phyloP scores from a whole-genome alignment of 805 yeast species.

The Pichia occidentalis region DNA sequence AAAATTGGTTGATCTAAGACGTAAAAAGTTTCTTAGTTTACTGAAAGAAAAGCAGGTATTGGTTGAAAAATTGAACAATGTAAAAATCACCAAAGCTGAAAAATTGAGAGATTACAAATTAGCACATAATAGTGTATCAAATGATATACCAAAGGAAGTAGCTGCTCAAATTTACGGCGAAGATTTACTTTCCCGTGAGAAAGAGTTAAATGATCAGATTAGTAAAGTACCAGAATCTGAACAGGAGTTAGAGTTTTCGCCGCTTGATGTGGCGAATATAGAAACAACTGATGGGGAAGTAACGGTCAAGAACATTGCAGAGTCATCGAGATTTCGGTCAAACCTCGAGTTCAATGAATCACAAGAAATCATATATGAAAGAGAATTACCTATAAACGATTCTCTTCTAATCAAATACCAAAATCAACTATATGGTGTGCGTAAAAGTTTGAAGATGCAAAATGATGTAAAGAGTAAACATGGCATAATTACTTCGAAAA shows the following conservation, averaged over 20 bases:
- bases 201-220: constrained; percentile 11
- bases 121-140: background rate
- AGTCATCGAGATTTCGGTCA: constrained; percentile 1
- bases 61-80: constrained; percentile 3
- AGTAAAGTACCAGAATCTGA: constrained; percentile 9
- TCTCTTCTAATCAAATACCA: constrained; percentile 34
- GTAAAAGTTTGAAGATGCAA: constrained; percentile 22
- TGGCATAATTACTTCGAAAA: constrained; percentile 31
- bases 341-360: constrained; percentile 8
- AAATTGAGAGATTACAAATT: constrained; percentile 2
- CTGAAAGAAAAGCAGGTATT: background rate
- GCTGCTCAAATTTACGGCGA: constrained; percentile 5
- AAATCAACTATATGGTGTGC: constrained; percentile 21
- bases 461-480: constrained; percentile 23
- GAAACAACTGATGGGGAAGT: constrained; percentile 6
- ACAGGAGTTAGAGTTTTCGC: constrained; percentile 4
- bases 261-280: background rate
- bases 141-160: constrained; percentile 2
- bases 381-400: constrained; percentile 29
- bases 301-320: constrained; percentile 1
- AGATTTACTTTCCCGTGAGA: constrained; percentile 11
- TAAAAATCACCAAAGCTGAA: constrained; percentile 2
- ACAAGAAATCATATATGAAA: constrained; percentile 27
- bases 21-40: constrained; percentile 4
- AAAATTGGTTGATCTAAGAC: background rate